Evolutionary conservation across 352 stramenopile genomes (phyloP).

Genomic region (Globisporangium spinosum): DNA sequence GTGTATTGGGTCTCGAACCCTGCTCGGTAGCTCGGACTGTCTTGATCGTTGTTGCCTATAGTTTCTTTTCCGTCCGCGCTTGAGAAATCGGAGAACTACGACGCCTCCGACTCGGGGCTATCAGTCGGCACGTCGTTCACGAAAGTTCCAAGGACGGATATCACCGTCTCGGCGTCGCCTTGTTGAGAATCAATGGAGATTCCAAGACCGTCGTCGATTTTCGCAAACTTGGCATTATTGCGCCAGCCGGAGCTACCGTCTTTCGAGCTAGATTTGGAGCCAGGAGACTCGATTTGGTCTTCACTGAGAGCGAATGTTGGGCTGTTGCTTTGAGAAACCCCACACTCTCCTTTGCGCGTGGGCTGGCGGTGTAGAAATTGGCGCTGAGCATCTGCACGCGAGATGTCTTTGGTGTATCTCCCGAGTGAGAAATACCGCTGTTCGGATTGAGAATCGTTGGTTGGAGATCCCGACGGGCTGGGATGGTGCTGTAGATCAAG

Average conservation of each 20-base stretch:
- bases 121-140: conserved; percentile 23
- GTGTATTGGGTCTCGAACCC: not conserved
- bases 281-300: not conserved
- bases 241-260: not conserved
- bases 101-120: conserved; percentile 10
- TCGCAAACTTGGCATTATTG: not conserved
- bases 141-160: conserved; percentile 22
- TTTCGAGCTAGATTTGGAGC: not conserved
- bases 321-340: not conserved
- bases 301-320: not conserved
- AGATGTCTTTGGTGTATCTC: not conserved
- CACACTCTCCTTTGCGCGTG: not conserved
- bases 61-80: conserved; percentile 14
- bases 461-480: conserved; percentile 14
- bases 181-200: conserved; percentile 17
- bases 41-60: conserved; percentile 9
- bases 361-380: not conserved
- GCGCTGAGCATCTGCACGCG: not conserved
- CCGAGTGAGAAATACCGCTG: not conserved
- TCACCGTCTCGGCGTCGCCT: conserved; percentile 30
- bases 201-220: not conserved
- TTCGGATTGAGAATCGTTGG: not conserved
- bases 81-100: conserved; percentile 29
- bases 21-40: conserved; percentile 10
- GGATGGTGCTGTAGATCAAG: not conserved